Base-by-base conservation (phyloP, 495 filamentous ascomycete species). In the Podospora comata region DNA sequence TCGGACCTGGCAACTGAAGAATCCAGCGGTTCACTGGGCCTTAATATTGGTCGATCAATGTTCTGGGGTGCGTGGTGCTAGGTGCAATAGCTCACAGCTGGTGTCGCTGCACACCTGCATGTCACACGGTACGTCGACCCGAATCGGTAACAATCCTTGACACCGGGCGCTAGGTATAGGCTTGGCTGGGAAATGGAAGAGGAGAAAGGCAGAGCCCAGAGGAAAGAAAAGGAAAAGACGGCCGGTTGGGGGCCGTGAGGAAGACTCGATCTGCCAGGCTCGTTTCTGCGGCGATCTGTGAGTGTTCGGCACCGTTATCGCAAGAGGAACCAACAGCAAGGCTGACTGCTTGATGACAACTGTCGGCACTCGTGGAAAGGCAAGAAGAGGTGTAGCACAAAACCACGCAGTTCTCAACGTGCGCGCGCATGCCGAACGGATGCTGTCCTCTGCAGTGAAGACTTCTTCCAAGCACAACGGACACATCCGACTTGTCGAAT, bases 11-110 rank as follows among this genome's bases (percentile, higher is more conserved):
- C 65, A 54, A 64, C 75, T 72, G 75, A 70, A 67, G 71, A 64
- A 56, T 58, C 23, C 80, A 81, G 82, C 82, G 79, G 81, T 70
- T 79, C 80, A 70, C 71, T 74, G 76, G 75, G 67, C 75, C 77
- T 81, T 75, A 79, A 83, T 84, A 84, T 84, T 83, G 82, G 81
- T 74, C 75, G 77, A 67, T 63, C 65, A 57, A 64, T 62, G 65
- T 64, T 27, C 58, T 70, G 67, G 68, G 67, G 68, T 67, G 58
- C 27, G 30, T 48, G 39, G 39, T 48, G 39, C 39, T 48, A 18
- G 39, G 39, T 48, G 39, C 39, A 48, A 63, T 63, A 63, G 61
- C 61, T 63, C 32, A 32, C 61, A 70, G 64, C 67, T 70, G 61
- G 69, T 70, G 68, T 70, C 71, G 65, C 65, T 70, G 68, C 66